Evolutionary conservation across 148 eudicot genomes (phyloP).

Genomic region (Camellia lanceoleosa): DNA sequence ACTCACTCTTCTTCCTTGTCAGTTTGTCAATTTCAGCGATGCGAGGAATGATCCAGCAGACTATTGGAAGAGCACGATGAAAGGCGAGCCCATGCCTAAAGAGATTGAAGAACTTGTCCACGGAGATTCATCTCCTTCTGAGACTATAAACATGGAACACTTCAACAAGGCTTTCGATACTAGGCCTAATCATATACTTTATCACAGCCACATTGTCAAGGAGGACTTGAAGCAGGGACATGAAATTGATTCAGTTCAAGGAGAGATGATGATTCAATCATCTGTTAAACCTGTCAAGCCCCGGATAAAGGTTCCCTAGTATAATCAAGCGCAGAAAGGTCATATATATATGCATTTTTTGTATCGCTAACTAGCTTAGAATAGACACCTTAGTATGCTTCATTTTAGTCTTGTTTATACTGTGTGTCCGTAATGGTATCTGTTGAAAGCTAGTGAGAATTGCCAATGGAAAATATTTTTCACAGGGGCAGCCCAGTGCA

Average conservation of each 20-base stretch:
- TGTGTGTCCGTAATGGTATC: neutral
- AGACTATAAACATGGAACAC: neutral
- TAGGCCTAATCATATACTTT: conserved; percentile 33
- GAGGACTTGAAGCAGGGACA: too few relatives aligned
- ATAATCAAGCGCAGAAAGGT: neutral
- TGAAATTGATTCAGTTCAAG: neutral
- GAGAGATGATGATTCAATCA: too few relatives aligned
- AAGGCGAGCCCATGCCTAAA: conserved; percentile 52
- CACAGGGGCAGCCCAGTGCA: too few relatives aligned
- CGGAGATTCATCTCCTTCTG: neutral
- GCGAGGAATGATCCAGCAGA: conserved; percentile 45
- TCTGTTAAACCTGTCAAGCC: neutral
- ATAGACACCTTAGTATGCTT: neutral
- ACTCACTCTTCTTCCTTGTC: neutral
- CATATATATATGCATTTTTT: neutral
- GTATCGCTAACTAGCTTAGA: neutral
- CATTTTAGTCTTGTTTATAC: neutral
- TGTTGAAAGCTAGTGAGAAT: neutral
- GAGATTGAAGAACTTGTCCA: conserved; percentile 27
- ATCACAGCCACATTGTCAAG: conserved; percentile 22
- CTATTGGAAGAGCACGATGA: conserved; percentile 48
- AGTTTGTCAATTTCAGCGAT: conserved; percentile 25
- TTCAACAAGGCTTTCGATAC: conserved; percentile 33
- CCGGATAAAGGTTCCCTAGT: neutral
- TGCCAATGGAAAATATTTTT: neutral